Percentiles rank a stretch among this genome's conserved stretches.
These are phyloP conservation scores for Jaapia argillacea DNA, from an alignment of 768 basidiomycete species.

Conservation along the genomic window DNA sequence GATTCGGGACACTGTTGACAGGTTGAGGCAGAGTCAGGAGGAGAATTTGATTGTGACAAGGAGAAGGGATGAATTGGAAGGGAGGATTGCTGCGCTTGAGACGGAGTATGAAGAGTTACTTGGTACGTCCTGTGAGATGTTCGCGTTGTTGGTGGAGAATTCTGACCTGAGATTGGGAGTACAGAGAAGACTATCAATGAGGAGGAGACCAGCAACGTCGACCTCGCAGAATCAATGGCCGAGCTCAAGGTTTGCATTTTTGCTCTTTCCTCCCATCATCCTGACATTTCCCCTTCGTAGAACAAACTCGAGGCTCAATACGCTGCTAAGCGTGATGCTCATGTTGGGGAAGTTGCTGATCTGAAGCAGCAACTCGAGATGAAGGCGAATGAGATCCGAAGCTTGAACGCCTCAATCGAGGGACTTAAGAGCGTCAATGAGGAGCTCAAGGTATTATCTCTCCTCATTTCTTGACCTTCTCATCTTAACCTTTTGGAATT, in stretches of 20 bases:
- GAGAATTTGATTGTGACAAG: constrained; percentile 81
- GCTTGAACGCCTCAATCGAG: constrained; percentile 78
- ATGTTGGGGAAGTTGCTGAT: constrained; percentile 73
- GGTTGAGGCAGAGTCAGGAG: constrained; percentile 82
- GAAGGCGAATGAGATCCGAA: constrained; percentile 74
- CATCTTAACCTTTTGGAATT: constrained; percentile 6
- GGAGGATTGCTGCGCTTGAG: constrained; percentile 70
- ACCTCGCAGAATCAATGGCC: constrained; percentile 73
- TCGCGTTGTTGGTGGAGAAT: constrained; percentile 3
- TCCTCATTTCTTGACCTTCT: constrained; percentile 5
- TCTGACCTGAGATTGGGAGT: constrained; percentile 12
- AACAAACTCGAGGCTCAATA: constrained; percentile 93
- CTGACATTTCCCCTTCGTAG: too few relatives aligned
- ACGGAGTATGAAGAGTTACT: constrained; percentile 95
- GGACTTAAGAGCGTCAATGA: constrained; percentile 94
- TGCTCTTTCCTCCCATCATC: too few relatives aligned
- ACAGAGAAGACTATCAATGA: constrained; percentile 92
- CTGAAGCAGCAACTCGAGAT: constrained; percentile 87
- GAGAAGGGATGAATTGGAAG: constrained; percentile 82
- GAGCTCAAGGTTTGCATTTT: constrained; percentile 74
- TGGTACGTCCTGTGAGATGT: constrained; percentile 39
- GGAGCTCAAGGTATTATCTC: constrained; percentile 76
- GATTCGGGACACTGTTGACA: constrained; percentile 82
- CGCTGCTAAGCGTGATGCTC: constrained; percentile 84
- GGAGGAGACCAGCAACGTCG: constrained; percentile 78